phyloP scores from a whole-genome alignment of 1,284 basidiomycete species.

The Cutaneotrichosporon dermatis region DNA sequence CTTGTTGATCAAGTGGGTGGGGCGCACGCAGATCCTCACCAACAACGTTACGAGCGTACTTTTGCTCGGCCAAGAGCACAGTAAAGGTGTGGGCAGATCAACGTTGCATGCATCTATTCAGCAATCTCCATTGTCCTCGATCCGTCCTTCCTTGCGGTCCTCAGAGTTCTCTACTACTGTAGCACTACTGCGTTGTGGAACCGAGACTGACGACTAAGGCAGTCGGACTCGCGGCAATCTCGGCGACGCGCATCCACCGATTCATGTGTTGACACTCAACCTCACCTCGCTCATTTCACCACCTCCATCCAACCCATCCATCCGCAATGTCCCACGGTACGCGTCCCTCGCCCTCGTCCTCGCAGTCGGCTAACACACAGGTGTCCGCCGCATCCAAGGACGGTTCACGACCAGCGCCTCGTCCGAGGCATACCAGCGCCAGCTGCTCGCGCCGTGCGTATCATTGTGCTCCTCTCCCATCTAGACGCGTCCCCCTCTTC shows the following conservation, averaged over 20 bases:
- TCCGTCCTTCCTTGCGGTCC: not conserved
- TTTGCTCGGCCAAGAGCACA: no score
- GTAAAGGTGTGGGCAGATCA: not conserved
- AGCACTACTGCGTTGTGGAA: no score
- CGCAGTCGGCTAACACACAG: not conserved
- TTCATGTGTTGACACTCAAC: no score
- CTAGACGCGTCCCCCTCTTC: not conserved
- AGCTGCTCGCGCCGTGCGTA: conserved; percentile 35
- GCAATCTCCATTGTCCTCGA: not conserved
- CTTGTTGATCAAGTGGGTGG: no score
- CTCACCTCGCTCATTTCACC: not conserved
- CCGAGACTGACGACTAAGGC: no score
- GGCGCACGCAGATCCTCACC: no score
- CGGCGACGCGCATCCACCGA: no score
- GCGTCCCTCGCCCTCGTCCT: not conserved
- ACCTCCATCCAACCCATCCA: not conserved
- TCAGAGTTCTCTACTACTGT: not conserved
- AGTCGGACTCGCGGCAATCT: no score
- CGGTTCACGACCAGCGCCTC: conserved; percentile 31
- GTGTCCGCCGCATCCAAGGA: conserved; percentile 25
- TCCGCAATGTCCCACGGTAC: conserved; percentile 7
- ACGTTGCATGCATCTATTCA: not conserved
- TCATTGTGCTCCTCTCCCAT: no score
- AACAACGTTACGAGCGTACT: no score
- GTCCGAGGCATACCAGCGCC: conserved; percentile 33